Evolutionary conservation across 2,329 filamentous ascomycete species (phyloP).

Genomic region (Macrophomina pseudophaseolina): DNA sequence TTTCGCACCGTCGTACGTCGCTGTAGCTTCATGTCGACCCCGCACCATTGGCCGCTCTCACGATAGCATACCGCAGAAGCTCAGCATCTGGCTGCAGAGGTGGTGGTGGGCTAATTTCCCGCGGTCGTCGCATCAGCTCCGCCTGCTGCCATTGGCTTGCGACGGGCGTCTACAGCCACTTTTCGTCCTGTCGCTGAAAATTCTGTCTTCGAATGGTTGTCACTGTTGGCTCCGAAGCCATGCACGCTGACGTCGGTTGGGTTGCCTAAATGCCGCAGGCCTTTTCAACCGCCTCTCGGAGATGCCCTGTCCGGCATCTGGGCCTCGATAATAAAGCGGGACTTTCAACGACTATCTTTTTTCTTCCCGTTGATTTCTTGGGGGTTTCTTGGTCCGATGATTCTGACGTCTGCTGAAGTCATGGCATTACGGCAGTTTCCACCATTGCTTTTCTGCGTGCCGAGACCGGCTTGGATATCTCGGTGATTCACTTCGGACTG

Average conservation of each 20-base stretch:
- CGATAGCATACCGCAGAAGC: background rate
- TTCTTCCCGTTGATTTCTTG: background rate
- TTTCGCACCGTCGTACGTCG: background rate
- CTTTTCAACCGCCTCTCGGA: slow-evolving; percentile 12
- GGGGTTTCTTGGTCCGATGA: background rate
- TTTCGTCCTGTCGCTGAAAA: slow-evolving; percentile 4
- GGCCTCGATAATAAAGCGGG: slow-evolving; percentile 12
- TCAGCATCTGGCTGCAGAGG: background rate
- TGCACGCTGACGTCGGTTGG: slow-evolving; percentile 23
- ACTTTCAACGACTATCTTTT: background rate
- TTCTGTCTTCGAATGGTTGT: slow-evolving; percentile 17
- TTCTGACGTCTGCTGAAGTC: background rate
- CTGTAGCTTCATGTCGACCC: slow-evolving; percentile 2
- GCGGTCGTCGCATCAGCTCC: background rate
- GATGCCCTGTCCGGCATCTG: background rate
- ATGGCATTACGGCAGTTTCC: background rate
- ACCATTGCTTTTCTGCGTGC: background rate
- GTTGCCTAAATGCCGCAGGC: slow-evolving; percentile 15
- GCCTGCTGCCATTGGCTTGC: background rate
- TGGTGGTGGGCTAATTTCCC: slow-evolving; percentile 22
- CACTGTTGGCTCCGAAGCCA: slow-evolving; percentile 12
- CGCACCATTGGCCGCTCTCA: background rate
- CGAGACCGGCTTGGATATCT: background rate
- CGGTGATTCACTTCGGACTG: background rate
- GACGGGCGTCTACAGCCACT: slow-evolving; percentile 1